phyloP scores from a whole-genome alignment of 148 eudicot species.

The Vaccinium vitisidaea region DNA sequence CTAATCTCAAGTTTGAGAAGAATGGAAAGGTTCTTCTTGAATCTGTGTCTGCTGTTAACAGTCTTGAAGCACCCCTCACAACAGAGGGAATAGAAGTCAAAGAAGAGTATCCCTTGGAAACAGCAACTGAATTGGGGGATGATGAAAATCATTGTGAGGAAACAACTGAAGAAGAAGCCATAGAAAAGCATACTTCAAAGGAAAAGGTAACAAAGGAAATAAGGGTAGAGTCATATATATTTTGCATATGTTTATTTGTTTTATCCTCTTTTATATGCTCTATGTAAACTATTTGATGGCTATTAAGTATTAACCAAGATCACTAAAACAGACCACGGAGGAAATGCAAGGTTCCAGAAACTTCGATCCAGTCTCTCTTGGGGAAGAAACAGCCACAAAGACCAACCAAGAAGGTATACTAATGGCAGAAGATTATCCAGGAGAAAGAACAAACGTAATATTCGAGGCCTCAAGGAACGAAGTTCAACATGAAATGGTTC shows the following conservation, averaged over 20 bases:
- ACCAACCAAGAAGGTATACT: conserved; percentile 11
- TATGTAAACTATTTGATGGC: not conserved
- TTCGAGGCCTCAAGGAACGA: not conserved
- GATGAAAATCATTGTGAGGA: conserved; percentile 9
- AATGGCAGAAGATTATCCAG: conserved; percentile 5
- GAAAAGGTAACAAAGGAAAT: conserved; percentile 23
- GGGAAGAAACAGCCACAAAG: conserved; percentile 7
- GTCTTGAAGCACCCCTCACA: conserved; percentile 13
- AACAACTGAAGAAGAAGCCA: conserved; percentile 20
- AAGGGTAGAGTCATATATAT: not conserved
- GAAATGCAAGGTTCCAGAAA: conserved; percentile 19
- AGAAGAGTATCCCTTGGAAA: conserved; percentile 20
- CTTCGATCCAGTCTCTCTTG: not conserved
- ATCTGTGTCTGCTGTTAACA: conserved; percentile 9
- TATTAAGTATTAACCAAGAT: not conserved
- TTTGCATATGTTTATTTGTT: not conserved
- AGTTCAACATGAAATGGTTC: conserved; percentile 11
- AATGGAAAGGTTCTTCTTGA: conserved; percentile 11
- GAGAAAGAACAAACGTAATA: conserved; percentile 1
- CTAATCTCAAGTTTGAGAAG: not conserved
- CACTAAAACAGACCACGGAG: conserved; percentile 17
- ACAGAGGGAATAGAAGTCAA: conserved; percentile 21
- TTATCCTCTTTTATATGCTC: not conserved
- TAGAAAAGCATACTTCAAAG: conserved; percentile 8
- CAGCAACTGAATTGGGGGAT: conserved; percentile 13